Percentiles rank a stretch among this genome's conserved stretches.
Conservation (phyloP, 495 filamentous ascomycete genomes). For the Neurospora sp. region DNA sequence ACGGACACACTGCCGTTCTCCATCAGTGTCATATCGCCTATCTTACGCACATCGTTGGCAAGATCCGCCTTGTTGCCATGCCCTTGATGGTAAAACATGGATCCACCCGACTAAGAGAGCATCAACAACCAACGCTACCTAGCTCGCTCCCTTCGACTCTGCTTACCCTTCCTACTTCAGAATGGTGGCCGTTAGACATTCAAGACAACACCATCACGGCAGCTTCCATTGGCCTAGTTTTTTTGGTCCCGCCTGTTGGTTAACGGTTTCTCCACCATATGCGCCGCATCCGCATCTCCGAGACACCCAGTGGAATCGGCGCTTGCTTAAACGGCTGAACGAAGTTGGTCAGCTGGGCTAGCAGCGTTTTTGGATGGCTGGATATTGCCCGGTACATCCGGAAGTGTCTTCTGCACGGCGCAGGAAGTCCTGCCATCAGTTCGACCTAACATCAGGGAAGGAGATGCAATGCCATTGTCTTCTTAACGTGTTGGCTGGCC, state of each 20-base stretch:
- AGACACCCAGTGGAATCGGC: background rate
- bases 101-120: background rate
- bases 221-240: constrained; percentile 3
- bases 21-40: background rate
- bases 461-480: background rate
- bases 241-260: background rate
- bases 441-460: background rate
- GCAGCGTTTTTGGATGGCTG: background rate
- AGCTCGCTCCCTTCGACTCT: background rate
- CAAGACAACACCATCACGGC: background rate
- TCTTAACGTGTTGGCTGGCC: background rate
- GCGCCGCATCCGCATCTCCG: background rate
- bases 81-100: background rate
- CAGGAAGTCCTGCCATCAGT: background rate
- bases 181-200: constrained; percentile 6
- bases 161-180: background rate
- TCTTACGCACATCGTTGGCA: background rate
- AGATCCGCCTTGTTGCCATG: background rate
- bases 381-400: background rate
- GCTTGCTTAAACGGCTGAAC: background rate
- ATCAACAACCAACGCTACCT: background rate
- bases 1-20: background rate
- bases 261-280: background rate
- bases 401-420: background rate
- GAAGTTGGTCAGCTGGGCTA: background rate